phyloP scores from a whole-genome alignment of 2,329 filamentous ascomycete genomes.

The Dendryphion nanum region DNA sequence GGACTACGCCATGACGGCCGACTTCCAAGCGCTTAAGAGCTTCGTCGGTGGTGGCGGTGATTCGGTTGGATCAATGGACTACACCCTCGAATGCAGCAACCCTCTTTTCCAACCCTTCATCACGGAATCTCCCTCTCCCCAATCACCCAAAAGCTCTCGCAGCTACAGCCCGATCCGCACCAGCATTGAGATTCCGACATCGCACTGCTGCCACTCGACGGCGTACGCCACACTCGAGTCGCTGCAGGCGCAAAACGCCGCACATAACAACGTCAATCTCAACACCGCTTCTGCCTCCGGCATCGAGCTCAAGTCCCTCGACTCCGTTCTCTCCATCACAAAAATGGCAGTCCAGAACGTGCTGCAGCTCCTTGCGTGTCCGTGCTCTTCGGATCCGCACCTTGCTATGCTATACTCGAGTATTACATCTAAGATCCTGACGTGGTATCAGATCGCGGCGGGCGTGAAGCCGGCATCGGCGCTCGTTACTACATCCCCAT shows the following conservation, averaged over 20 bases:
- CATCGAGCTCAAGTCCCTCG: constrained; percentile 19
- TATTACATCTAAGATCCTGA: constrained; percentile 32
- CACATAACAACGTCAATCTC: constrained; percentile 1
- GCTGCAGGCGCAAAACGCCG: constrained; percentile 22
- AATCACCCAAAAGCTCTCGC: not conserved
- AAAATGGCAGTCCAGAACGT: constrained; percentile 26
- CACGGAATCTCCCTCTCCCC: not conserved
- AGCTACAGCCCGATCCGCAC: constrained; percentile 14
- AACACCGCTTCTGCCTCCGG: constrained; percentile 12
- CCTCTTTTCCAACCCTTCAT: not conserved
- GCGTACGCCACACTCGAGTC: constrained; percentile 31
- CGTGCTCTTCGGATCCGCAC: constrained; percentile 32
- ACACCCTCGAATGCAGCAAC: not conserved
- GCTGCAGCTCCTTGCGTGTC: constrained; percentile 27
- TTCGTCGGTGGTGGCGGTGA: constrained; percentile 20
- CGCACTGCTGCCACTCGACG: constrained; percentile 29
- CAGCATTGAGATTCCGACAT: constrained; percentile 18
- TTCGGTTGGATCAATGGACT: not conserved
- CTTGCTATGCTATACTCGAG: constrained; percentile 36
- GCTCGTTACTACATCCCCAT: constrained; percentile 10
- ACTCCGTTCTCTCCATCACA: constrained; percentile 26
- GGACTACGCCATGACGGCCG: constrained; percentile 13
- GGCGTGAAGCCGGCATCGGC: constrained; percentile 18
- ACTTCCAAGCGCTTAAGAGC: constrained; percentile 26
- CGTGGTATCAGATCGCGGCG: constrained; percentile 32